A percentile compares a stretch with the other conserved stretches of the same genome.
phyloP scores from a whole-genome alignment of 2,329 filamentous ascomycete genomes.

The Scedosporium aurantiacum region DNA sequence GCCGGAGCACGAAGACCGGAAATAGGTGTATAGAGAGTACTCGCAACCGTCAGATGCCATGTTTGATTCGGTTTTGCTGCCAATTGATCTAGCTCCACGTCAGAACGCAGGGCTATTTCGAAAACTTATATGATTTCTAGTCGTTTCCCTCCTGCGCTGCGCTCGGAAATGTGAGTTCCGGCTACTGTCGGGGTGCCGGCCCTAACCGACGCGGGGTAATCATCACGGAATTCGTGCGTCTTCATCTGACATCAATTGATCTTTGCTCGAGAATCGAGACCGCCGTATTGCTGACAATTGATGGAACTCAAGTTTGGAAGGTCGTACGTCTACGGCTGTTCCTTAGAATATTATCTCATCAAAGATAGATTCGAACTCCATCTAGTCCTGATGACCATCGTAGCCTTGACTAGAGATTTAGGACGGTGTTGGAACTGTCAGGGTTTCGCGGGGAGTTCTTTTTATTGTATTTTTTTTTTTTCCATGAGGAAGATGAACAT shows the following conservation, averaged over 20 bases:
- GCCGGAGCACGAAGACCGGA: constrained; percentile 38
- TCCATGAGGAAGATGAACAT: too few relatives aligned
- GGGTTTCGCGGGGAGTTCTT: too few relatives aligned
- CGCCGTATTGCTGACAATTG: too few relatives aligned
- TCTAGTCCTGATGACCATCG: too few relatives aligned
- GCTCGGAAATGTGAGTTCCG: background rate
- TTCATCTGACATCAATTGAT: background rate
- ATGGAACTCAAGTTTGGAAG: too few relatives aligned
- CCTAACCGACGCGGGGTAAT: background rate
- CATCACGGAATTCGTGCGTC: background rate
- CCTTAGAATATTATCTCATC: too few relatives aligned
- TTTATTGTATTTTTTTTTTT: too few relatives aligned
- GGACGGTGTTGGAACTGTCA: too few relatives aligned
- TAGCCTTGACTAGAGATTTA: too few relatives aligned
- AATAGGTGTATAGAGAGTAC: constrained; percentile 23
- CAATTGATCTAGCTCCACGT: background rate
- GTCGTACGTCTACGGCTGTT: too few relatives aligned
- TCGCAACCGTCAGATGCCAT: background rate
- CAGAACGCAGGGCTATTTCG: background rate
- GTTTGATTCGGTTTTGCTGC: background rate
- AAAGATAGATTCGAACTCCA: too few relatives aligned
- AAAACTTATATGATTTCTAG: background rate
- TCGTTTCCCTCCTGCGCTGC: background rate
- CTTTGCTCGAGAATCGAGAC: too few relatives aligned
- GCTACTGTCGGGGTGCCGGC: background rate